Base-by-base conservation (phyloP, 176 grass and related monocot species). In the Panicum miliaceum region DNA sequence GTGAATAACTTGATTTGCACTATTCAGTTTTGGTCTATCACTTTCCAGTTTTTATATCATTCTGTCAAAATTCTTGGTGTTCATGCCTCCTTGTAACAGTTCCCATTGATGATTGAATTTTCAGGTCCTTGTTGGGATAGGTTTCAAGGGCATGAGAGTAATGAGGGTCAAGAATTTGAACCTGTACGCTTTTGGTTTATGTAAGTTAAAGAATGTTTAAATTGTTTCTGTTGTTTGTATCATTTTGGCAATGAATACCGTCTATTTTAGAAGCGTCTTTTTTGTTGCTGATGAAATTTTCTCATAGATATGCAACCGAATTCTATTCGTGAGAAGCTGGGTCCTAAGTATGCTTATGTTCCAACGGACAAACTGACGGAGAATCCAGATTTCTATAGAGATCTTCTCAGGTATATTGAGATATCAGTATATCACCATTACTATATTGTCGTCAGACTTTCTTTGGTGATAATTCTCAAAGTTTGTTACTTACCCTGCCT, bases 181-280 rank as follows among this genome's bases (percentile, higher is more conserved):
- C 52, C 82, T 99, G 45, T 99, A 96, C 11, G 96, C 96, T 82
- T 99, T 99, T 86, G 96, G 96, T 82, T 85, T 99, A 94, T 99
- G 96, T 99, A 71, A 99, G 96, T 90, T 34, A 61, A 59, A 61
- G 22, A 59, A 35, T 42, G 56, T 61, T 73, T 73, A 27, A 15
- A 38, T 64, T 23, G n/a, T 43, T 67, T 81, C 0, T 61, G n/a
- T 80, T 84, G 41, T 34, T 48, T 3, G 11, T 85, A 40, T 54
- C 50, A 26, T 25, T 73, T 82, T 74, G 3, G 42, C 19, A 22
- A 20, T 15, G 27, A 67, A 47, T 84, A 26, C 22, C 60, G 35
- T 78, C 85, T 71, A 59, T 62, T 45, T 9, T 11, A 71, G 45
- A 57, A 47, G 56, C n/a, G 38, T 42, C 29, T 13, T 14, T 14